Evolutionary conservation across 2,329 filamentous ascomycete species (phyloP), one percentile per base, ranked within the genome.

Genomic region (Pseudocercospora ulei): DNA sequence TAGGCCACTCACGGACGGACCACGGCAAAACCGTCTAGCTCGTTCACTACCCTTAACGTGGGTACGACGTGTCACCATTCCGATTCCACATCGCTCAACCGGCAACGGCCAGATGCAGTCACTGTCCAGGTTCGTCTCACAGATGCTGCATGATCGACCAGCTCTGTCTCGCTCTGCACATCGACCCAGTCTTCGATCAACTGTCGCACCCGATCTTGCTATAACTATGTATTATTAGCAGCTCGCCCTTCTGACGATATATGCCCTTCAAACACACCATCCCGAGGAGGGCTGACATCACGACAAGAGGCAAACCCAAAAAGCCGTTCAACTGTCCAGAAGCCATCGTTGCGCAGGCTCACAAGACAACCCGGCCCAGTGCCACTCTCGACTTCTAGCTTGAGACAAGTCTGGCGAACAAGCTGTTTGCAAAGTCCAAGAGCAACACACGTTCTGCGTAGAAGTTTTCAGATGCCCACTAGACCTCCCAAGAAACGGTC

Each of bases 361-460:
- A 34, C 35, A 20, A 16, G 16, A 43, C 35, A 3, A 16, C 40
- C 17, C 22, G 34, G 16, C 35, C n/a, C 22, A 20, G 13, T 36
- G 8, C 22, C 23, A 11, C 22, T 16, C 14, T 11, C 34, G 27
- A 1, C 6, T 28, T 36, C 24, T 36, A 3, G 1, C 8, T 7
- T 7, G 9, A 13, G 17, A 23, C 11, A 2, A 20, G 7, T 13
- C 9, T 23, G 12, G 7, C 13, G 7, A n/a, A 17, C 16, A 11
- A n/a, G 14, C 4, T 31, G 14, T 19, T 17, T 9, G 12, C 6
- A 16, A 13, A 19, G 28, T 16, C 28, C 7, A 7, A 11, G 28
- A 6, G 12, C n/a, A 5, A 11, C 5, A 5, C 28, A 28, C 13
- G 12, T 6, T 28, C 7, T 28, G 25, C 13, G 25, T 9, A 14